Evolutionary conservation across 2,329 filamentous ascomycete genomes (phyloP).

Genomic region (Verticillium zaregamsianum): DNA sequence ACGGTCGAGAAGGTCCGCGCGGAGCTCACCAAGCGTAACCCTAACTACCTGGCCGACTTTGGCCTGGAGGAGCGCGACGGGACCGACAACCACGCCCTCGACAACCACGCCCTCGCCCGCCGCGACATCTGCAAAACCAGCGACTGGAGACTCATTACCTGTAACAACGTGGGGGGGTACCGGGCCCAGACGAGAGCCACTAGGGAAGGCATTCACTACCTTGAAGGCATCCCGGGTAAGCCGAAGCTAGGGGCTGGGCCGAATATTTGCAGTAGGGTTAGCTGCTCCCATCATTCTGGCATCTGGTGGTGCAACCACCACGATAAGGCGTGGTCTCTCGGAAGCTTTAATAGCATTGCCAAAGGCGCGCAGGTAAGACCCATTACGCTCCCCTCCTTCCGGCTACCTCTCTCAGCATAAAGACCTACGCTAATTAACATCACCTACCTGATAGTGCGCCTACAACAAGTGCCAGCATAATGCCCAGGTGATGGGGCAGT

Average conservation of each 20-base stretch:
- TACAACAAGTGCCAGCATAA: background rate
- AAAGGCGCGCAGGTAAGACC: conserved; percentile 3
- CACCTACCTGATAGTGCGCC: background rate
- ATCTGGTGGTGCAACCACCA: conserved; percentile 22
- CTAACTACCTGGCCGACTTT: conserved; percentile 4
- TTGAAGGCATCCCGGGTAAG: conserved; percentile 7
- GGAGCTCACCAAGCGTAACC: conserved; percentile 6
- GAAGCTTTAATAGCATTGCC: conserved; percentile 4
- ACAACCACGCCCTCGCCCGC: background rate
- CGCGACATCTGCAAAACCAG: background rate
- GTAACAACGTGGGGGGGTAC: background rate
- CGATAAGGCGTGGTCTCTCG: background rate
- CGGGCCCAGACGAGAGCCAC: background rate
- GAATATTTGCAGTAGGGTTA: conserved; percentile 13
- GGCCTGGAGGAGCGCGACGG: background rate
- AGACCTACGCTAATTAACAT: background rate
- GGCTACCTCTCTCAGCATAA: background rate
- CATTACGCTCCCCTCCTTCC: background rate
- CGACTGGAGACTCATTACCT: background rate
- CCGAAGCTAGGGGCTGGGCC: conserved; percentile 12
- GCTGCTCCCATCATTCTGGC: conserved; percentile 13
- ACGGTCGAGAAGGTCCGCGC: conserved; percentile 9
- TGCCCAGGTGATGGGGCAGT: background rate
- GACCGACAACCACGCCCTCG: too few relatives aligned
- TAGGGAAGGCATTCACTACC: conserved; percentile 11